phyloP scores from a whole-genome alignment of 2,329 filamentous ascomycete genomes.

The Aspergillus cejpii region DNA sequence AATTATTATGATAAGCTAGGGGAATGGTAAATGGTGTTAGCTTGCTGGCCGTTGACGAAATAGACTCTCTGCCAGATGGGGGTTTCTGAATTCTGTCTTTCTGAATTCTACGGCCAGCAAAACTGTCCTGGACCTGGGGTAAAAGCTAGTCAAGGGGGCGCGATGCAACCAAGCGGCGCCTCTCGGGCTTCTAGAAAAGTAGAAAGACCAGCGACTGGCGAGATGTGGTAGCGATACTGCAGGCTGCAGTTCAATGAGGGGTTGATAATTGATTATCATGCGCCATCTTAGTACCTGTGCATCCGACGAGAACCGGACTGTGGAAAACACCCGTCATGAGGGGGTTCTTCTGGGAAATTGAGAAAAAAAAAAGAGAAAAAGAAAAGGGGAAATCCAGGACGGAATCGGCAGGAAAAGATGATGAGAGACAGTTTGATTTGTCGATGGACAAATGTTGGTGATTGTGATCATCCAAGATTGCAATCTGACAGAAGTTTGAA shows the following conservation, averaged over 20 bases:
- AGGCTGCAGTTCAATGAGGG: slow-evolving; percentile 12
- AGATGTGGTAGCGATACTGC: slow-evolving; percentile 13
- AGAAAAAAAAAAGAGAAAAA: background rate
- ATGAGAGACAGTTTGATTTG: slow-evolving; percentile 9
- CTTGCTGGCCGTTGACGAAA: slow-evolving; percentile 13
- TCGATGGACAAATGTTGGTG: slow-evolving; percentile 8
- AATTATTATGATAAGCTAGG: slow-evolving; percentile 4
- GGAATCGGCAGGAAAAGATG: slow-evolving; percentile 5
- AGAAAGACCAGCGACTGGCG: slow-evolving; percentile 11
- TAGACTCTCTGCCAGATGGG: slow-evolving; percentile 9
- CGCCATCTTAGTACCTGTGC: slow-evolving; percentile 9
- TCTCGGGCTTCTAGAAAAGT: slow-evolving; percentile 17
- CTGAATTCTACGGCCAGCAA: background rate
- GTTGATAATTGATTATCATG: slow-evolving; percentile 15
- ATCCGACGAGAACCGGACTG: slow-evolving; percentile 15
- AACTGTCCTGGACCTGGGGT: slow-evolving; percentile 26
- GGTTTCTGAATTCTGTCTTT: background rate
- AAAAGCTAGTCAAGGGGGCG: slow-evolving; percentile 14
- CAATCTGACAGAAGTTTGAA: background rate
- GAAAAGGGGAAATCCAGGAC: background rate
- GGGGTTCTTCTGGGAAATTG: slow-evolving; percentile 9
- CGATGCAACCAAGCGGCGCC: slow-evolving; percentile 11
- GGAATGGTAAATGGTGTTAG: slow-evolving; percentile 12
- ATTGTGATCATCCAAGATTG: slow-evolving; percentile 7
- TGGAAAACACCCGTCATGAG: slow-evolving; percentile 11